Evolutionary conservation across 2,329 filamentous ascomycete genomes (phyloP).

Genomic region (Ascochyta koolunga): DNA sequence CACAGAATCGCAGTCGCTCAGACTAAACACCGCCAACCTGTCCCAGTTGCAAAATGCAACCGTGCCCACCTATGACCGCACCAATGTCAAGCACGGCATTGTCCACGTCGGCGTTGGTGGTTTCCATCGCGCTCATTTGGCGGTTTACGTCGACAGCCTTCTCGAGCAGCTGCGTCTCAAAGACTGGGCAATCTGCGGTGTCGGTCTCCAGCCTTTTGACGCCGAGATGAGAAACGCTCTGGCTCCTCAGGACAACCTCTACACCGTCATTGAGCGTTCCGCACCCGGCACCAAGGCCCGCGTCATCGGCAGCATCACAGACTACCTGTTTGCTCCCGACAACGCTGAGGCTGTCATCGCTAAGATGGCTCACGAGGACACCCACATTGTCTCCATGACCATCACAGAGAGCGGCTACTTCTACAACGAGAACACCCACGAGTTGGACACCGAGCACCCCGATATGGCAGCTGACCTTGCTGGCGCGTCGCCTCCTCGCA

Average conservation of each 20-base stretch:
- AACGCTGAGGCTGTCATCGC: conserved; percentile 37
- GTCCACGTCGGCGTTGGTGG: conserved; percentile 39
- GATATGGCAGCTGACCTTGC: conserved; percentile 34
- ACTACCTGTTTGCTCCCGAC: conserved; percentile 38
- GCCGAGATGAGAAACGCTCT: conserved; percentile 35
- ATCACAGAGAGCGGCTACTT: conserved; percentile 40
- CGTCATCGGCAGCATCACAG: conserved; percentile 35
- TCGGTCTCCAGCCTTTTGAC: conserved; percentile 35
- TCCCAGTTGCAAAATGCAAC: conserved; percentile 27
- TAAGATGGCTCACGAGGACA: conserved; percentile 39
- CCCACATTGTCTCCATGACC: conserved; percentile 39
- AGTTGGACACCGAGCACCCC: conserved; percentile 33
- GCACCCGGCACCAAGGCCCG: conserved; percentile 31
- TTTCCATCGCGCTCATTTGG: conserved; percentile 38
- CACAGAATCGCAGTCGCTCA: conserved; percentile 14
- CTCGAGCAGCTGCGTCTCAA: conserved; percentile 33
- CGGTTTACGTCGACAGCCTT: conserved; percentile 35
- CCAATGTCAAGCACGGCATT: conserved; percentile 36
- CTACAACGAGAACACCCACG: conserved; percentile 39
- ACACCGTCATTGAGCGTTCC: conserved; percentile 36
- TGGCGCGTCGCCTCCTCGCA: conserved; percentile 30
- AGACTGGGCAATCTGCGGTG: conserved; percentile 40
- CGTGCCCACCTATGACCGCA: conserved; percentile 31
- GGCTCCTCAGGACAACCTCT: conserved; percentile 33
- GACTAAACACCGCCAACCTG: conserved; percentile 31